Conservation (phyloP, 1,139 yeast genomes). For the Diutina sp. region DNA sequence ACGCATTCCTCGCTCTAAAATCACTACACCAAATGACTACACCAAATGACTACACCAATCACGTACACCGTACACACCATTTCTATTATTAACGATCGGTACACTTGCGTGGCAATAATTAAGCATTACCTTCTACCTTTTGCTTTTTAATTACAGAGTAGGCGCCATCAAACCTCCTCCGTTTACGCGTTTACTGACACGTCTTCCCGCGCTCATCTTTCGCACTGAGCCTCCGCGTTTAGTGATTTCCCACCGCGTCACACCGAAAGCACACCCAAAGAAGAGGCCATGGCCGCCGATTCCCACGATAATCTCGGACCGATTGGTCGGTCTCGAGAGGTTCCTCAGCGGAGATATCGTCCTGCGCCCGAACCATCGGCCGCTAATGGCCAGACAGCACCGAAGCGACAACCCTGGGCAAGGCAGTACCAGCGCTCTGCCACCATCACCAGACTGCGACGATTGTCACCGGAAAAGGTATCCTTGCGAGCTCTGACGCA, state of each 20-base stretch:
- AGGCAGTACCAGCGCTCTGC: background rate
- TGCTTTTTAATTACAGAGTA: too few species aligned
- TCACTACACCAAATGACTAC: too few species aligned
- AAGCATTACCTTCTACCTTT: too few species aligned
- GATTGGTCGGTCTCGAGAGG: background rate
- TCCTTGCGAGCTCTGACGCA: background rate
- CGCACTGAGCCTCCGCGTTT: background rate
- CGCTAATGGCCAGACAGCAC: background rate
- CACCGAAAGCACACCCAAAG: background rate
- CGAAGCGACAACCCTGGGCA: background rate
- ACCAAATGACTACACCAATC: too few species aligned
- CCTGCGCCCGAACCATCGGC: background rate
- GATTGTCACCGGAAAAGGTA: background rate
- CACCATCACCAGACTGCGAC: background rate
- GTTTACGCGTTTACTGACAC: background rate
- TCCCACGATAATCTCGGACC: background rate
- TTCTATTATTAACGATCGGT: too few species aligned
- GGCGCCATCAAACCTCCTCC: too few species aligned
- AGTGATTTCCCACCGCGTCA: background rate
- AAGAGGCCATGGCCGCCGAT: background rate
- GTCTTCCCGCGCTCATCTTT: background rate
- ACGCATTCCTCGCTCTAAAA: too few species aligned
- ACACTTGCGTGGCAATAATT: too few species aligned
- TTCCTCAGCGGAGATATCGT: background rate
- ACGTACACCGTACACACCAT: too few species aligned